These are phyloP conservation scores for Fusarium scirpi DNA, from an alignment of 2,329 filamentous ascomycete genomes.

Conservation along the genomic window DNA sequence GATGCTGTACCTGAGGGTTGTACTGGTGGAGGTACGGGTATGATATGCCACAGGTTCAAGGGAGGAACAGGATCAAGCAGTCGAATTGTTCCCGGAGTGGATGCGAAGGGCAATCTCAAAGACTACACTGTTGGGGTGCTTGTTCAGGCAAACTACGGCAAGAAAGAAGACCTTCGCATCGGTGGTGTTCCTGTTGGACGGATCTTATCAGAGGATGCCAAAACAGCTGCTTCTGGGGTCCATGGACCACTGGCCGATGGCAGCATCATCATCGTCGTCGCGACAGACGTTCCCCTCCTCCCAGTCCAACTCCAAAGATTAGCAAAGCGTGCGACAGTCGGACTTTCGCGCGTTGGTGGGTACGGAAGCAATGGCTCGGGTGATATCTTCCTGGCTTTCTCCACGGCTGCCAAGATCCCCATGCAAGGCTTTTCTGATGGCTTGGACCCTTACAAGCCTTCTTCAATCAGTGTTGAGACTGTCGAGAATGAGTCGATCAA, in stretches of 20 bases:
- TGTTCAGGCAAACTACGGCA: slow-evolving; percentile 75
- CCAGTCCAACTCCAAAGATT: slow-evolving; percentile 58
- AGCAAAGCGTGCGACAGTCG: slow-evolving; percentile 71
- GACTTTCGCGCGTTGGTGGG: slow-evolving; percentile 70
- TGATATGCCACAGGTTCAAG: slow-evolving; percentile 75
- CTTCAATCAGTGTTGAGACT: slow-evolving; percentile 21
- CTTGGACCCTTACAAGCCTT: slow-evolving; percentile 57
- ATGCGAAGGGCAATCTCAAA: slow-evolving; percentile 48
- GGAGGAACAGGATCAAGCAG: slow-evolving; percentile 74
- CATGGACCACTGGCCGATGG: slow-evolving; percentile 51
- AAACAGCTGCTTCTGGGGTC: slow-evolving; percentile 45
- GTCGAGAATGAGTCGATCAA: slow-evolving; percentile 71
- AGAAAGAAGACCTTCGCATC: slow-evolving; percentile 66
- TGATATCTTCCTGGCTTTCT: slow-evolving; percentile 76
- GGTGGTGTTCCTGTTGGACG: slow-evolving; percentile 71
- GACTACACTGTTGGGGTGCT: slow-evolving; percentile 71
- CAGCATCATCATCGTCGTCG: slow-evolving; percentile 53
- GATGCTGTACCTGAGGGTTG: slow-evolving; percentile 70
- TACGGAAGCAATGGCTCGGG: slow-evolving; percentile 72
- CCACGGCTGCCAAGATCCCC: slow-evolving; percentile 66
- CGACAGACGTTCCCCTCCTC: slow-evolving; percentile 50
- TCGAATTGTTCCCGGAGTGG: slow-evolving; percentile 64
- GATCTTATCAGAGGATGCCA: slow-evolving; percentile 55
- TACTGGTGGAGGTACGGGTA: slow-evolving; percentile 75
- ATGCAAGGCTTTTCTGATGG: slow-evolving; percentile 49